Percentiles rank a stretch among this genome's conserved stretches.
Evolutionary conservation across 1,284 basidiomycete species (phyloP).

Genomic region (Pseudozyma sp.): DNA sequence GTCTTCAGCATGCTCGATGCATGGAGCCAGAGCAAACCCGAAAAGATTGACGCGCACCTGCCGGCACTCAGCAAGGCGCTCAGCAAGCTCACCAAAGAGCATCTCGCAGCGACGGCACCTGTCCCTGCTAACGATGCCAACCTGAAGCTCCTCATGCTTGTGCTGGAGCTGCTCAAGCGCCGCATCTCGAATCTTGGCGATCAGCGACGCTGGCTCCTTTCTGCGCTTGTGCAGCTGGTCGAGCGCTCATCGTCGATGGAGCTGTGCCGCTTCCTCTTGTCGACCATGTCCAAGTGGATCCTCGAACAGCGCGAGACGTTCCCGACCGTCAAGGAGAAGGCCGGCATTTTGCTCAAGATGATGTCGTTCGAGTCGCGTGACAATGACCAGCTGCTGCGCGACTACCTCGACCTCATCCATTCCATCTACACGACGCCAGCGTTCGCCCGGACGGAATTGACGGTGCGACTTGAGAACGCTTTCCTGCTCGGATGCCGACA

Average conservation of each 20-base stretch:
- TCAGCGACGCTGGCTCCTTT: slow-evolving; percentile 78
- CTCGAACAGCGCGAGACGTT: slow-evolving; percentile 72
- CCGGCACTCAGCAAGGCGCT: slow-evolving; percentile 84
- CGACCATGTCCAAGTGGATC: slow-evolving; percentile 89
- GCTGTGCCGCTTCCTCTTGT: slow-evolving; percentile 87
- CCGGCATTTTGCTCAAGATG: slow-evolving; percentile 90
- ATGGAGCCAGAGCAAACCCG: slow-evolving; percentile 84
- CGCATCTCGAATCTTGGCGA: slow-evolving; percentile 73
- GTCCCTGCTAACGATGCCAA: slow-evolving; percentile 58
- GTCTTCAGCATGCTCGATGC: slow-evolving; percentile 88
- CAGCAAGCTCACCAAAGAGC: slow-evolving; percentile 88
- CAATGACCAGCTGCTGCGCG: slow-evolving; percentile 79
- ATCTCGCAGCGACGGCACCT: slow-evolving; percentile 74
- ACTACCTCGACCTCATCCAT: slow-evolving; percentile 89
- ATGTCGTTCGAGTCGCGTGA: slow-evolving; percentile 81
- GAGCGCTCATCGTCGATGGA: slow-evolving; percentile 89
- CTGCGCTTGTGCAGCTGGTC: slow-evolving; percentile 80
- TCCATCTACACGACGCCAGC: slow-evolving; percentile 91
- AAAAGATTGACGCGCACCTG: slow-evolving; percentile 84
- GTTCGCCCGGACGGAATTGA: slow-evolving; percentile 90
- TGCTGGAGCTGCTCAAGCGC: slow-evolving; percentile 72
- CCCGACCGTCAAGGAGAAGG: slow-evolving; percentile 96
- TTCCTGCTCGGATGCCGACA: slow-evolving; percentile 93
- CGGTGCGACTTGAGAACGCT: slow-evolving; percentile 89
- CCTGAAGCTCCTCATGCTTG: slow-evolving; percentile 71